Percentiles rank a stretch among this genome's conserved stretches.
phyloP scores from a whole-genome alignment of 345 rosid genomes.

The Isatis tinctoria region DNA sequence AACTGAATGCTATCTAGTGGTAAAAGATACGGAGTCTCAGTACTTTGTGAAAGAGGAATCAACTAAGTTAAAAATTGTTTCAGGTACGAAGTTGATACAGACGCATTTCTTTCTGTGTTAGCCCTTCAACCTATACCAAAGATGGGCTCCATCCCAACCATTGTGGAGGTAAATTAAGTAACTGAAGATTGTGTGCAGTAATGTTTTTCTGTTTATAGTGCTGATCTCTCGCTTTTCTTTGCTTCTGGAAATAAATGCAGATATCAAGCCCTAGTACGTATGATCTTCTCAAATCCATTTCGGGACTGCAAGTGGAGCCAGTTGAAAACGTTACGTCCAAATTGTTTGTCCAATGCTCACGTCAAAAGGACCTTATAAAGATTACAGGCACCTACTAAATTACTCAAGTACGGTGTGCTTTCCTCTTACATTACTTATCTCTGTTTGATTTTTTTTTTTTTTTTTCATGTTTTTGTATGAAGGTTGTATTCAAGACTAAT shows the following conservation, averaged over 20 bases:
- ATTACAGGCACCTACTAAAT: constrained; percentile 93
- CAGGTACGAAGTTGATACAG: constrained; percentile 92
- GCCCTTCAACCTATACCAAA: constrained; percentile 83
- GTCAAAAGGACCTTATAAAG: constrained; percentile 89
- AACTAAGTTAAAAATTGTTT: constrained; percentile 32
- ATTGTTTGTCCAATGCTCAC: constrained; percentile 95
- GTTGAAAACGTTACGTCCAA: constrained; percentile 89
- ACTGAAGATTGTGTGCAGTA: not conserved
- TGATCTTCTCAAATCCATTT: constrained; percentile 83
- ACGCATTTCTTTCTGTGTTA: constrained; percentile 86
- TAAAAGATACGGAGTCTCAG: not conserved
- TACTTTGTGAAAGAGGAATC: constrained; percentile 10
- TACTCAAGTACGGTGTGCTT: constrained; percentile 60
- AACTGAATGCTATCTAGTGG: not conserved
- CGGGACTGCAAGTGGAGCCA: constrained; percentile 85
- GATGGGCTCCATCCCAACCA: constrained; percentile 76
- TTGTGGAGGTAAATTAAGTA: constrained; percentile 74
- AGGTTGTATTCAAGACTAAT: constrained; percentile 26
- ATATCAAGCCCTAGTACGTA: constrained; percentile 71
- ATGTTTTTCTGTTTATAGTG: not conserved
- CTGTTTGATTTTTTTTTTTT: not conserved
- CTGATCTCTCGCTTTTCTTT: not conserved
- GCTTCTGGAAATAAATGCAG: constrained; percentile 41
- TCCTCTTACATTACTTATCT: not conserved
- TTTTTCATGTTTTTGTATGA: not conserved